Evolutionary conservation across 1,284 basidiomycete genomes (phyloP), one percentile per base, ranked within the genome.

Genomic region (Rhodofomes roseus): DNA sequence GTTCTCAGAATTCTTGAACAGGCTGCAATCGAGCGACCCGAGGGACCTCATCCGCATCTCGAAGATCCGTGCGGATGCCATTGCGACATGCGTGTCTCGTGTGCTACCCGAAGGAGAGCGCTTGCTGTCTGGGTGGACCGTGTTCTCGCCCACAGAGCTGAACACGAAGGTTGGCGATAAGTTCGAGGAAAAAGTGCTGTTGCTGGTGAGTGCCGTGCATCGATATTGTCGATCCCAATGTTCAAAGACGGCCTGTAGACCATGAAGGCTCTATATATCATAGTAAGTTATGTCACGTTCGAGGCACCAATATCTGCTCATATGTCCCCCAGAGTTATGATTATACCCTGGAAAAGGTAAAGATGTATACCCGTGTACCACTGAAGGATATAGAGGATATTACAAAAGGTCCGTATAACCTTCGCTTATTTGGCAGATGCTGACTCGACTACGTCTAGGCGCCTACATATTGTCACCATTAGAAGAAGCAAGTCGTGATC

Each of bases 111-210:
- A 95, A 64, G 92, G 89, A 22, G 96, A 98, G 70, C 77, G 82
- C 4, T 74, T 93, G 40, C 70, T 95, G 3, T 89, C 84, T 2
- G 96, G 94, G 1, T 98, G 96, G 96, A 98, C 95, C 0, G 72
- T 98, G 23, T 87, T 98, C 66, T 86, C 93, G 0, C 96, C 96
- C 0, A 82, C 87, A 62, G 85, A 91, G 60, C 70, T 92, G 46
- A 92, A 92, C 68, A 77, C 79, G 43, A 89, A 79, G 70, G 74
- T 89, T n/a, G 84, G 85, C 22, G 81, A 89, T 56, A 89, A 86
- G 68, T 93, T 92, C 65, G 95, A 97, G 74, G 96, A 98, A 79
- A 98, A 98, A 72, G 87, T 98, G 2, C 66, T 98, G 8, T 76
- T 99, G 0, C 72, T 99, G 73, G 94, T 95, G 62, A 62, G 90